Base-by-base conservation (phyloP, 768 basidiomycete genomes). In the Hemileccinum rubropunctum region DNA sequence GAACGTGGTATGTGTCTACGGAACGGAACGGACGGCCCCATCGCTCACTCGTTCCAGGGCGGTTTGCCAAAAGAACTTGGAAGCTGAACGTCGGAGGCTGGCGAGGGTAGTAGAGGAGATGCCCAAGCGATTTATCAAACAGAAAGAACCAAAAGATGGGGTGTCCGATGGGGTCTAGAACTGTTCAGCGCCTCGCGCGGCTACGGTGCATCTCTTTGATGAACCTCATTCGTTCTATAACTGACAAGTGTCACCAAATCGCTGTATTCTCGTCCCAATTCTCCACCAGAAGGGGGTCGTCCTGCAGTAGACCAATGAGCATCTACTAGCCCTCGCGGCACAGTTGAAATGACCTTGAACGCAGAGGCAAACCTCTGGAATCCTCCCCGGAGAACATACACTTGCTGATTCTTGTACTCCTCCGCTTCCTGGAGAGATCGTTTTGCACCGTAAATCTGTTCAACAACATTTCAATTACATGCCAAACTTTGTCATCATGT, bases 401-500 rank as follows among this genome's bases (percentile, higher is more conserved):
- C 78, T 49, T 84, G 74, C 42, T 87, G 79, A 6, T 72, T 66
- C 37, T 71, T 72, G 33, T 75, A 70, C 3, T 67, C 72, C 13
- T 74, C 72, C 14, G 77, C 57, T 35, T 65, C 60, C 41, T 70
- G 69, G 40, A 80, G 58, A 46, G 67, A 63, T 41, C 85, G 74
- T n/a, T 74, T 81, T 64, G 86, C 81, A 47, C 82, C 76, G 63
- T 88, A 91, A 37, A 84, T 77, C 86, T 90, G 55, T 44, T n/a
- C n/a, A n/a, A n/a, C 27, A 38, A 5, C 21, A 40, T 41, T 45
- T 53, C 30, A 51, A 45, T 54, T 44, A 49, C 39, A 35, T 54
- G 9, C 15, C 41, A 38, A 30, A 12, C 28, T 15, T n/a, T 35
- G 5, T 4, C 10, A 28, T 50, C 8, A n/a, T 21, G 20, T 37